Evolutionary conservation across 192 early-diverging fungal species (phyloP), one percentile per base, ranked within the genome.

Genomic region (Hyaloraphidium curvatum): DNA sequence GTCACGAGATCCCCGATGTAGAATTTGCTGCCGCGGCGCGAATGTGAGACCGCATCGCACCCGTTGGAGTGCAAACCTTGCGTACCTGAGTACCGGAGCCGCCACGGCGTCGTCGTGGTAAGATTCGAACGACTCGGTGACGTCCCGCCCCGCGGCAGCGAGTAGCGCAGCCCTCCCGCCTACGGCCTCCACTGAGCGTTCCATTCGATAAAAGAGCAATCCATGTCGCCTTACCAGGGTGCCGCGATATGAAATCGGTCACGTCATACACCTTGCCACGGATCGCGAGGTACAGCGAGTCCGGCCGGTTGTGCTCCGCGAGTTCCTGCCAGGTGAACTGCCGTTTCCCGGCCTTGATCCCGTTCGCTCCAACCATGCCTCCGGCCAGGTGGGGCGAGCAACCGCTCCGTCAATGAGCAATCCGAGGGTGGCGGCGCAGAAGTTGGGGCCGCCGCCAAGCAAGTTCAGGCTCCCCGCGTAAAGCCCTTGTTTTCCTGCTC

Each of bases 201-300:
- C 14, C 23, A 9, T 25, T 11, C 25, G 43, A 48, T 48, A 7
- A 48, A 25, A 48, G 9, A 19, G 4, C 5, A 48, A 48, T 22
- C 43, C 23, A 13, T 17, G 11, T 22, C 43, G 25, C 5, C 43
- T 48, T 25, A 48, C 70, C 70, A 3, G 70, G 70, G 41, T 72
- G 70, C 25, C 62, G 52, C 9, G 52, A 57, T 30, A 67, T 29
- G 61, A 73, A 73, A 54, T 65, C 62, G 16, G 71, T 73, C 7
- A 73, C 60, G 55, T 73, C 71, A 28, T 70, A 73, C 2, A 73
- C 67, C 62, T 68, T 71, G 59, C 71, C 68, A 39, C 68, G 61
- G 22, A 70, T 29, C 27, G 68, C 62, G 28, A 73, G 51, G 37
- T 58, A 60, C 7, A 64, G 53, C 25, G 66, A 62, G 17, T 54